Conservation (phyloP, 371 early-diverging fungal genomes). For the Syncephalastrum racemosum region DNA sequence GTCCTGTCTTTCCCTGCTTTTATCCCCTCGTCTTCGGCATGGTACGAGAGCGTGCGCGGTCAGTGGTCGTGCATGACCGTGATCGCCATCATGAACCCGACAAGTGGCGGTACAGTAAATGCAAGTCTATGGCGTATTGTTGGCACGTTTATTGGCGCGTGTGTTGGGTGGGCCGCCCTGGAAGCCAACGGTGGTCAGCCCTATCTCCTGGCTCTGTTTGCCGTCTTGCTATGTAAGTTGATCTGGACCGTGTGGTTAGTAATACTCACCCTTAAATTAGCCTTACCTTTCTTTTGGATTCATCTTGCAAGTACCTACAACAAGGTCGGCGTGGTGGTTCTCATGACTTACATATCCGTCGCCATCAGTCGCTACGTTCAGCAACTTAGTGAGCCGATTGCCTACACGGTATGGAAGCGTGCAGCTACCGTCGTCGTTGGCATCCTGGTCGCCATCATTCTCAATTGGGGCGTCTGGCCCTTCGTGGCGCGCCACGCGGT, state of each 20-base stretch:
- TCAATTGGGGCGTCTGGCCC: slow-evolving; percentile 64
- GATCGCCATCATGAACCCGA: slow-evolving; percentile 62
- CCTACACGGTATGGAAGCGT: slow-evolving; percentile 50
- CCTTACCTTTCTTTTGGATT: slow-evolving; percentile 45
- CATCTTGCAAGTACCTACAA: slow-evolving; percentile 46
- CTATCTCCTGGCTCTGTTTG: slow-evolving; percentile 54
- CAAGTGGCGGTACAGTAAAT: slow-evolving; percentile 57
- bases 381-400: slow-evolving; percentile 35
- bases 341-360: slow-evolving; percentile 46
- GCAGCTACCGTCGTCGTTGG: slow-evolving; percentile 56
- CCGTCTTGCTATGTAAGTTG: slow-evolving; percentile 49
- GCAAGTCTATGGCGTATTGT: slow-evolving; percentile 57
- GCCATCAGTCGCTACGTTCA: slow-evolving; percentile 36
- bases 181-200: slow-evolving; percentile 49
- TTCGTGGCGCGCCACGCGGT: slow-evolving; percentile 60
- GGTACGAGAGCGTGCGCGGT: slow-evolving; percentile 48
- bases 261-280: slow-evolving; percentile 20
- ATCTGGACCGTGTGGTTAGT: too few relatives aligned
- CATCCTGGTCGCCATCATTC: slow-evolving; percentile 47
- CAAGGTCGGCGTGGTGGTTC: slow-evolving; percentile 43
- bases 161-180: slow-evolving; percentile 52
- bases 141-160: slow-evolving; percentile 54
- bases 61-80: slow-evolving; percentile 63
- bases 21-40: slow-evolving; percentile 37
- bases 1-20: slow-evolving; percentile 51